Base-by-base conservation (phyloP, 2,329 filamentous ascomycete species). In the Leptographium galeiforme region DNA sequence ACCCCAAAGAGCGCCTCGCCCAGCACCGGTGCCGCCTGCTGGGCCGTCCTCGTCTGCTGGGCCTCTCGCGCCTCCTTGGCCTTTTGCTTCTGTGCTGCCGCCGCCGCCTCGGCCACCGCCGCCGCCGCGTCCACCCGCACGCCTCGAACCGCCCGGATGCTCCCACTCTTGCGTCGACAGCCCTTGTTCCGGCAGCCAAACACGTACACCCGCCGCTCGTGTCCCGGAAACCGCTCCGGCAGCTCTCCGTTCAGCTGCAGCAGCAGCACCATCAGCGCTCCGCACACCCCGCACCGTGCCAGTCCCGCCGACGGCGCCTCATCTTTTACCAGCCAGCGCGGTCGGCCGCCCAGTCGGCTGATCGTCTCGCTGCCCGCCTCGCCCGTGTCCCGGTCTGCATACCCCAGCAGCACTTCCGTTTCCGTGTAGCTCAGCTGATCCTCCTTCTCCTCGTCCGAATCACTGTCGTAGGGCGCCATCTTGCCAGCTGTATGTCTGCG, bases 231-330 rank as follows among this genome's bases (percentile, higher is more conserved):
- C 49, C 81, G 77, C 53, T 91, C 85, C 14, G 89, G 90, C 4
- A 97, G 76, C 65, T 96, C 89, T 62, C 82, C 90, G 68, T 98
- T 89, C 33, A 98, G 78, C 68, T 98, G 89, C 48, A 98, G 78
- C 4, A 98, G 78, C 12, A 97, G 76, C 1, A 81, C 83, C 80
- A 96, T 89, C 51, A 88, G 70, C 51, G 82, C 79, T 60, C 89
- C 87, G 79, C 93, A 98, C 59, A 87, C 78, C 68, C 87, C 89
- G 73, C 93, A 98, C 68, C 83, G 85, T 25, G 87, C 89, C 11
- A 95, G 76, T 1, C 83, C 73, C 30, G 85, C 85, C 1, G 87
- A 86, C 8, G 91, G 87, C 5, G 85, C 74, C 43, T 76, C 79
- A 52, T 75, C 71, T n/a, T 76, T 68, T 60, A 90, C 84, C 40